These are phyloP conservation scores for Fusarium lyarnte DNA, from an alignment of 2,329 filamentous ascomycete species.

Conservation along the genomic window DNA sequence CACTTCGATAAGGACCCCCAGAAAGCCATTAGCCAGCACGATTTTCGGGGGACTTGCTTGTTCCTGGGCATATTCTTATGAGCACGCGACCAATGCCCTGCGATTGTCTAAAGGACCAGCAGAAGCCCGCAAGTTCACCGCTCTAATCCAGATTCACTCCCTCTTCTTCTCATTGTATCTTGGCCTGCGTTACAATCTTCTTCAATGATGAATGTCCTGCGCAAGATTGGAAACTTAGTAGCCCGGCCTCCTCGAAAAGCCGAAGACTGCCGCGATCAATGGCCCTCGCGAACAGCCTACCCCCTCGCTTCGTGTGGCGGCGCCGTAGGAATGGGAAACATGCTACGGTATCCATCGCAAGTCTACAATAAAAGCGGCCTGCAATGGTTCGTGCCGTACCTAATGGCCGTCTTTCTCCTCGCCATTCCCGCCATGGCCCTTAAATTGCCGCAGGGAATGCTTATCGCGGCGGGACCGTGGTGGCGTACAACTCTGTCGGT, in stretches of 20 bases:
- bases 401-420: neutral
- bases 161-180: neutral
- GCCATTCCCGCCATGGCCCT: neutral
- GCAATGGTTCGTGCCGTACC: neutral
- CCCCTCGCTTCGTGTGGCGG: neutral
- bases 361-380: neutral
- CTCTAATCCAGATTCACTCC: neutral
- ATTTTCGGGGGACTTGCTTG: neutral
- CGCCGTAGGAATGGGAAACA: neutral
- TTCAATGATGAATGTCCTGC: accelerated
- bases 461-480: neutral
- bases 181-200: neutral
- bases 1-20: neutral
- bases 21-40: neutral
- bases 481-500: neutral
- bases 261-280: neutral
- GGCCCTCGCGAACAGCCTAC: neutral
- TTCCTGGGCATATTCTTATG: neutral
- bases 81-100: neutral
- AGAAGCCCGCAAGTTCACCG: neutral
- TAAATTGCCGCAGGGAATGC: neutral
- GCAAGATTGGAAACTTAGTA: neutral
- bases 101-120: neutral
- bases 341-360: neutral
- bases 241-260: neutral